Evolutionary conservation across 768 basidiomycete species (phyloP).

Genomic region (Lentinula sp.): DNA sequence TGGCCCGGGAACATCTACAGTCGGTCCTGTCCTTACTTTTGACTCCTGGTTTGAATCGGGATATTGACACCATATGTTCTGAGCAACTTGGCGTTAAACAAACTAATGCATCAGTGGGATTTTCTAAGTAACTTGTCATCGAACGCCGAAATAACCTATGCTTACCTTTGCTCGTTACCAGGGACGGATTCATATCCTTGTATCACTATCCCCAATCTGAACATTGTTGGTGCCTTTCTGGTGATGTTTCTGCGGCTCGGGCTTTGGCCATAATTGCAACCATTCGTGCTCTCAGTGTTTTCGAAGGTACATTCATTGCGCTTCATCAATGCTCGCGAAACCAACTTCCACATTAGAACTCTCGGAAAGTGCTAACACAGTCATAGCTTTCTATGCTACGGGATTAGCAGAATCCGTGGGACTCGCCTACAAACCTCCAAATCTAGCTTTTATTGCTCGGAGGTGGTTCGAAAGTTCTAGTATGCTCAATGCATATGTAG

Average conservation of each 20-base stretch:
- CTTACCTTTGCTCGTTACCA: conserved; percentile 14
- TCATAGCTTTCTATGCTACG: conserved; percentile 76
- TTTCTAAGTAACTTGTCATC: conserved; percentile 34
- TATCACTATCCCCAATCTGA: conserved; percentile 29
- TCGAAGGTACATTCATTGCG: conserved; percentile 45
- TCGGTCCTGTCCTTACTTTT: conserved; percentile 57
- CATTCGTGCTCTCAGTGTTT: conserved; percentile 66
- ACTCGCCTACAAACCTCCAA: conserved; percentile 55
- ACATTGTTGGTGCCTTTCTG: conserved; percentile 70
- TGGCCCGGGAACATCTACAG: conserved; percentile 50
- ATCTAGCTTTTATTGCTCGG: conserved; percentile 63
- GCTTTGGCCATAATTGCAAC: conserved; percentile 61
- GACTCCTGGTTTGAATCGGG: conserved; percentile 63
- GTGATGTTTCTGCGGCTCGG: conserved; percentile 61
- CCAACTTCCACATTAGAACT: conserved; percentile 39
- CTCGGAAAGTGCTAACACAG: conserved; percentile 61
- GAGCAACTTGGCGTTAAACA: conserved; percentile 45
- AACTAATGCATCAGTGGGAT: conserved; percentile 37
- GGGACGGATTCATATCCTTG: conserved; percentile 33
- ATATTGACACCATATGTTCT: conserved; percentile 65
- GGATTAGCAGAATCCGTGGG: conserved; percentile 64
- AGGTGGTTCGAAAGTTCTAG: conserved; percentile 75
- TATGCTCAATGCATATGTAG: conserved; percentile 26
- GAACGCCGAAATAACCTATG: neutral
- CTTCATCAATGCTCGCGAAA: neutral